Evolutionary conservation across 2,329 filamentous ascomycete genomes (phyloP).

Genomic region (Magnaporthiopsis poae): DNA sequence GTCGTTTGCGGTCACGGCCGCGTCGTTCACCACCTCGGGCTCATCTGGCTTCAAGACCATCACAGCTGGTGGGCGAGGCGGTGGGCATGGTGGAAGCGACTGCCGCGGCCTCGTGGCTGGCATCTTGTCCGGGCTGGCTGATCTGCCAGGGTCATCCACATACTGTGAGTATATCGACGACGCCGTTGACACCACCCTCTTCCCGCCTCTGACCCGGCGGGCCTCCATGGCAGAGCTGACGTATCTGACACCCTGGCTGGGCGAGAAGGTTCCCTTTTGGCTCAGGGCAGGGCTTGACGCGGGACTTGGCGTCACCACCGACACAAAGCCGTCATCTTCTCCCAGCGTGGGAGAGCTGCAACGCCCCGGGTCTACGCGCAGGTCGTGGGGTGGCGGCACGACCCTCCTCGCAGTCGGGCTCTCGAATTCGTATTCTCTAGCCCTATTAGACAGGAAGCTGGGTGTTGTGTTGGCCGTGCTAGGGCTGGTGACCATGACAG

Average conservation of each 20-base stretch:
- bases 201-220: slow-evolving; percentile 3
- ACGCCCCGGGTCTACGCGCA: slow-evolving; percentile 1
- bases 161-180: slow-evolving; percentile 9
- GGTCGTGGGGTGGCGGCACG: slow-evolving; percentile 8
- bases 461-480: slow-evolving; percentile 5
- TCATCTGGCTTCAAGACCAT: background rate
- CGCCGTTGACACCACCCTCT: slow-evolving; percentile 1
- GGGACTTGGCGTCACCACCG: background rate
- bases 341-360: slow-evolving; percentile 9
- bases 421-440: background rate
- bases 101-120: background rate
- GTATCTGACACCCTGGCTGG: background rate
- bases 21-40: background rate
- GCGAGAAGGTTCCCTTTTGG: background rate
- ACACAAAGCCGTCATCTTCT: slow-evolving; percentile 3
- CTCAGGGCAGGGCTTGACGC: slow-evolving; percentile 8
- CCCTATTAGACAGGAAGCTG: background rate
- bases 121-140: background rate
- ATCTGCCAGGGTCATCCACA: background rate
- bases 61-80: background rate
- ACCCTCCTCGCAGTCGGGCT: slow-evolving; percentile 3
- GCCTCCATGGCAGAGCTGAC: slow-evolving; percentile 8
- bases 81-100: background rate
- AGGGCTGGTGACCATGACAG: slow-evolving; percentile 5
- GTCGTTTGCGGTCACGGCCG: background rate